These are phyloP conservation scores for Aspergillus pseudoviridinutans DNA, from an alignment of 2,329 filamentous ascomycete genomes.

Conservation along the genomic window DNA sequence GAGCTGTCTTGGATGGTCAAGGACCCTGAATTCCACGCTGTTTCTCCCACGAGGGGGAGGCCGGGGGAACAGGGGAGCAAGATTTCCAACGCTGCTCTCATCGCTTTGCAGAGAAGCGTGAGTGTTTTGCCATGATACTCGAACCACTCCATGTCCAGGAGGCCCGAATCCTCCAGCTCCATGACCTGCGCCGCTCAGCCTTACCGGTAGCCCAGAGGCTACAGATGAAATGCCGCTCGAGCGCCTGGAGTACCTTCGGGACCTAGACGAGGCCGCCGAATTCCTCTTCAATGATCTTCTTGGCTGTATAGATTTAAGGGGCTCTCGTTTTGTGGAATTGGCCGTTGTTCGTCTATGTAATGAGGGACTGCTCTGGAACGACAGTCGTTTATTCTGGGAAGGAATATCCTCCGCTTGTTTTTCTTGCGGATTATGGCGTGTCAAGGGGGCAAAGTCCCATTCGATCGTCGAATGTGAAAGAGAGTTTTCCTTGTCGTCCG, in stretches of 20 bases:
- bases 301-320: conserved; percentile 34
- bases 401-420: conserved; percentile 17
- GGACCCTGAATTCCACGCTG: conserved; percentile 18
- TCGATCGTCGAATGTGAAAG: conserved; percentile 27
- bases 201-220: conserved; percentile 35
- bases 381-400: conserved; percentile 24
- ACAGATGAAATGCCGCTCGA: conserved; percentile 37
- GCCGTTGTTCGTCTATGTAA: conserved; percentile 26
- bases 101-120: conserved; percentile 32
- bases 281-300: conserved; percentile 33
- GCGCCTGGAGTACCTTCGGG: conserved; percentile 34
- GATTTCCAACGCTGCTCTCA: conserved; percentile 32
- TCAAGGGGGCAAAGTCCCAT: conserved; percentile 25
- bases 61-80: conserved; percentile 35
- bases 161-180: conserved; percentile 39
- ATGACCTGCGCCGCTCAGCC: conserved; percentile 41
- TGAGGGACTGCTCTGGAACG: conserved; percentile 26
- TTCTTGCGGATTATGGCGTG: conserved; percentile 18
- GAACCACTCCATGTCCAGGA: conserved; percentile 30
- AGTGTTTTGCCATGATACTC: conserved; percentile 37
- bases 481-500: conserved; percentile 21
- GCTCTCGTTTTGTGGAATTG: conserved; percentile 30
- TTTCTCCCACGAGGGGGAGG: conserved; percentile 26
- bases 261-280: conserved; percentile 32
- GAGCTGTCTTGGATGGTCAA: conserved; percentile 22